Conservation (phyloP, 352 stramenopile species). For the Pilasporangium apinafurcum region DNA sequence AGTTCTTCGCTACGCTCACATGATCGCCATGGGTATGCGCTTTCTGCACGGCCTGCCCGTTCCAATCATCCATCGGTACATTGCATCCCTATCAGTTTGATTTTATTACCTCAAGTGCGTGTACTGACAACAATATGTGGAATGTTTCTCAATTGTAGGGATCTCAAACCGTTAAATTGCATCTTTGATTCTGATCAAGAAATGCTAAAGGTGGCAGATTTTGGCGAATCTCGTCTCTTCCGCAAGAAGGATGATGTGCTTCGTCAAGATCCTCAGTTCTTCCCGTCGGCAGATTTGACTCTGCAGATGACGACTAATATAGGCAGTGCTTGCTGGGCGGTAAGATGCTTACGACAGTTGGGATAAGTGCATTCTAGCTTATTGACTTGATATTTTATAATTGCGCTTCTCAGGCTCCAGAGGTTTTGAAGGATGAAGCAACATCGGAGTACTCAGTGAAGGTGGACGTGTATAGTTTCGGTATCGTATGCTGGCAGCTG, state of each 20-base stretch:
- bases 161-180: slow-evolving; percentile 79
- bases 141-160: slow-evolving; percentile 12
- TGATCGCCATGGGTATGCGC: slow-evolving; percentile 78
- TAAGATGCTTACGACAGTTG: slow-evolving; percentile 12
- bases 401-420: slow-evolving; percentile 25
- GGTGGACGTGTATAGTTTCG: slow-evolving; percentile 84
- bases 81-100: background rate
- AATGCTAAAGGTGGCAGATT: slow-evolving; percentile 79
- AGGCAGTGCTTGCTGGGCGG: slow-evolving; percentile 72
- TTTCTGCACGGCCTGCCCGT: slow-evolving; percentile 70
- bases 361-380: too few species aligned
- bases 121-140: background rate
- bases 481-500: slow-evolving; percentile 81
- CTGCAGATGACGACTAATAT: slow-evolving; percentile 82
- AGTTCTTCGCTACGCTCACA: slow-evolving; percentile 64
- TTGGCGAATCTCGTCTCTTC: slow-evolving; percentile 70
- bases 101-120: background rate
- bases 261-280: slow-evolving; percentile 39
- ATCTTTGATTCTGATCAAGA: slow-evolving; percentile 72
- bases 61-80: slow-evolving; percentile 67
- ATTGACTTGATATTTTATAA: background rate
- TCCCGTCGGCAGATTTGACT: slow-evolving; percentile 51
- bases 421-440: slow-evolving; percentile 65
- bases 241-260: slow-evolving; percentile 50
- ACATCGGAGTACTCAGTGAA: slow-evolving; percentile 75